Percentiles rank a stretch among this genome's conserved stretches.
Conservation (phyloP, 257 asterid genomes). For the Penstemon eatonii region DNA sequence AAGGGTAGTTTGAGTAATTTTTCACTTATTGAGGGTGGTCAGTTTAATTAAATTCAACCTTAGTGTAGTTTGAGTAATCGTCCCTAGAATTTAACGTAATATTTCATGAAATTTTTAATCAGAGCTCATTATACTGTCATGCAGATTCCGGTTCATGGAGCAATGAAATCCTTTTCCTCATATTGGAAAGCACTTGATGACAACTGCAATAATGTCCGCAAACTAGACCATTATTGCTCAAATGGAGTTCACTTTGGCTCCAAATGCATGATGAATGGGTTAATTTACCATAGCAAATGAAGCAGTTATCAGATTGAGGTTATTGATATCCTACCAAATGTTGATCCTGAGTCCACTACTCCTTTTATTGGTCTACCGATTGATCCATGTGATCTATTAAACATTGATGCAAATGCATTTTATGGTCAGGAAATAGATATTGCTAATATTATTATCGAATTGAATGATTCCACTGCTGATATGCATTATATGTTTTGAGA, state of each 20-base stretch:
- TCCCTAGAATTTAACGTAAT: background rate
- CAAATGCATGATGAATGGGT: slow-evolving; percentile 22
- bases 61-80: background rate
- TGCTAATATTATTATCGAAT: slow-evolving; percentile 33
- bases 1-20: too few relatives aligned
- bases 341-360: too few relatives aligned
- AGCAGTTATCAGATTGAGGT: slow-evolving; percentile 26
- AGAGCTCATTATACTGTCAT: slow-evolving; percentile 23
- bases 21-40: too few relatives aligned
- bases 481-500: slow-evolving; percentile 61
- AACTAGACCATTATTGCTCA: too few relatives aligned
- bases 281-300: slow-evolving; percentile 24
- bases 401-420: slow-evolving; percentile 38
- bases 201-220: too few relatives aligned
- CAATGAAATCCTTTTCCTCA: slow-evolving; percentile 42
- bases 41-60: background rate
- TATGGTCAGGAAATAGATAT: slow-evolving; percentile 39
- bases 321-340: slow-evolving; percentile 25
- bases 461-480: too few relatives aligned
- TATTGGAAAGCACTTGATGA: slow-evolving; percentile 42
- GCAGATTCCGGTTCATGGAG: slow-evolving; percentile 58
- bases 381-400: slow-evolving; percentile 39
- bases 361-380: too few relatives aligned
- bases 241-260: too few relatives aligned
- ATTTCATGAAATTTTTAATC: background rate